phyloP scores from a whole-genome alignment of 2,329 filamentous ascomycete genomes.

The Apiospora malaysiana region DNA sequence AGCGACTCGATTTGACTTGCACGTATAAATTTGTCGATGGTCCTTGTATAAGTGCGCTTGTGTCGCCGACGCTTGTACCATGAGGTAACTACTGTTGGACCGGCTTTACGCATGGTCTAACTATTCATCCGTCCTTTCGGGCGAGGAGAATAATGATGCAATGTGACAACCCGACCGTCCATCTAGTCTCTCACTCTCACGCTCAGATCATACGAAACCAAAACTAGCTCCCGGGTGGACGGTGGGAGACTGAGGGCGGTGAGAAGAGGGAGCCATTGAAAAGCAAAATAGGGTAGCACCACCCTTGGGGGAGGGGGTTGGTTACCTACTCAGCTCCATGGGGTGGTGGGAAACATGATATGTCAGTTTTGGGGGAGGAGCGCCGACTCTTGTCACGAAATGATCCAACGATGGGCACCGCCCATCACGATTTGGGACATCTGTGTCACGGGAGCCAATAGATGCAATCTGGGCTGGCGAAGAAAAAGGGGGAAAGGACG shows the following conservation, averaged over 20 bases:
- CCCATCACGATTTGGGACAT: conserved; percentile 11
- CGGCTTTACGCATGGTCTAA: background rate
- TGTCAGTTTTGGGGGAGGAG: background rate
- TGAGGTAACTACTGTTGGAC: background rate
- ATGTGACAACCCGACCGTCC: background rate
- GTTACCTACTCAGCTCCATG: background rate
- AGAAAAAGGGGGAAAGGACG: background rate
- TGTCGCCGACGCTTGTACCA: background rate
- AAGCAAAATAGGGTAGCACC: background rate
- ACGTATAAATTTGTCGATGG: background rate
- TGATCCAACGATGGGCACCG: background rate
- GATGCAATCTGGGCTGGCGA: background rate
- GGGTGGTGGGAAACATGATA: background rate
- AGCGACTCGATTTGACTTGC: background rate
- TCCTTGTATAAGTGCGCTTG: background rate
- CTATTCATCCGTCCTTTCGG: background rate
- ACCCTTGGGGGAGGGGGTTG: background rate
- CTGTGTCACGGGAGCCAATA: background rate
- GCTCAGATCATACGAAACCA: background rate
- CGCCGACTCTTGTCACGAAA: background rate
- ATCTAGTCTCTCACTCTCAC: background rate
- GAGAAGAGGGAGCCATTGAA: background rate
- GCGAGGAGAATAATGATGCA: conserved; percentile 8
- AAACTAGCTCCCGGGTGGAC: background rate
- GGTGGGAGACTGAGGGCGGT: background rate